phyloP scores from a whole-genome alignment of 73 alveolate species.

The Tetrahymena thermophila region DNA sequence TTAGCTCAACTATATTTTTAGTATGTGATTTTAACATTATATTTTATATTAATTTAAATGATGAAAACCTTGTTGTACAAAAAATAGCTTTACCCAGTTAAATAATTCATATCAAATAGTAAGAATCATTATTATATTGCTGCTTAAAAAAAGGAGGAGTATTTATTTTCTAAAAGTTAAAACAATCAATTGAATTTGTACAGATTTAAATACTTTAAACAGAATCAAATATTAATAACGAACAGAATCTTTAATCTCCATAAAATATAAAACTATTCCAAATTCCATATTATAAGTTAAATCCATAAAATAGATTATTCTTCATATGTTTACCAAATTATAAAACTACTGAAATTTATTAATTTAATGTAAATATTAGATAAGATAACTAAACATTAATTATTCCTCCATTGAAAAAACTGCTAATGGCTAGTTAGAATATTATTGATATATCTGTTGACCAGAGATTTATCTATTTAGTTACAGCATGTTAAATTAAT shows the following conservation, averaged over 20 bases:
- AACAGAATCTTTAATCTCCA: neutral
- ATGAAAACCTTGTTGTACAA: neutral
- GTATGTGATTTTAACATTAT: neutral
- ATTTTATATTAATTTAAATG: neutral
- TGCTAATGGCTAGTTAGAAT: neutral
- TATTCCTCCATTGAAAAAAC: neutral
- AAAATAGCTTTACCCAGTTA: neutral
- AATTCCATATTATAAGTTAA: neutral
- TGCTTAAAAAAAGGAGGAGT: neutral
- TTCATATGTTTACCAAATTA: neutral
- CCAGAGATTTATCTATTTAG: neutral
- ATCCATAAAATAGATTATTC: neutral
- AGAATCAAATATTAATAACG: neutral
- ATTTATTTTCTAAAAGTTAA: neutral
- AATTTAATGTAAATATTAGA: neutral
- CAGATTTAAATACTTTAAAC: neutral
- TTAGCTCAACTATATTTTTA: neutral
- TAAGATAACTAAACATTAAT: neutral
- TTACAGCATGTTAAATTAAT: neutral
- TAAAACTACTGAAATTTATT: neutral
- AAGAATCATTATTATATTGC: neutral
- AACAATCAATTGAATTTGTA: neutral
- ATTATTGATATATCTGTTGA: neutral
- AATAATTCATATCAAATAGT: neutral
- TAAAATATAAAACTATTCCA: no score